Evolutionary conservation across 176 grass and related monocot genomes (phyloP).

Genomic region (Rhynchospora tenuis): DNA sequence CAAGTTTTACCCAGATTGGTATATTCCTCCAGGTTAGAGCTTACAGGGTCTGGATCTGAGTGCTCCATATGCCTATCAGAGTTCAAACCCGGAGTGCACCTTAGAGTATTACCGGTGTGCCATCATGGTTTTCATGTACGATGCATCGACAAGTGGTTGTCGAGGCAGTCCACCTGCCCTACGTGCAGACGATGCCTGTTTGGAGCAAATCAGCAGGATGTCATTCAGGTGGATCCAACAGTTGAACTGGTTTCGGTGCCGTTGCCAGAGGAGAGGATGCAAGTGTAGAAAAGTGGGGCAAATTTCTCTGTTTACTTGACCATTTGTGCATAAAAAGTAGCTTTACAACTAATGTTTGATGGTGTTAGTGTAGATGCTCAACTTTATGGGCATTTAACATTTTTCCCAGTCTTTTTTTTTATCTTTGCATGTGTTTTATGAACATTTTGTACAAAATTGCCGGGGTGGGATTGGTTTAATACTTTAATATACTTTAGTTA

Average conservation of each 20-base stretch:
- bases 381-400: background rate
- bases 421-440: background rate
- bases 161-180: slow-evolving; percentile 63
- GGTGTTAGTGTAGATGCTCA: background rate
- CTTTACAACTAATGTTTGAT: background rate
- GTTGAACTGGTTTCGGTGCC: background rate
- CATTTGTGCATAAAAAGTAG: slow-evolving; percentile 12
- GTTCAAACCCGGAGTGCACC: slow-evolving; percentile 59
- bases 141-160: slow-evolving; percentile 88
- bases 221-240: background rate
- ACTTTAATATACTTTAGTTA: background rate
- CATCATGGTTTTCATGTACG: slow-evolving; percentile 77
- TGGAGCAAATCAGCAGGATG: background rate
- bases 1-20: slow-evolving; percentile 22
- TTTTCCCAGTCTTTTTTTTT: background rate
- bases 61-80: slow-evolving; percentile 92
- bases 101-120: slow-evolving; percentile 69
- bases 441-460: slow-evolving; percentile 1
- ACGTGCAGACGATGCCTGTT: slow-evolving; percentile 74
- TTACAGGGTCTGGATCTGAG: slow-evolving; percentile 51
- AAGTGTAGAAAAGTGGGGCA: background rate
- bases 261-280: background rate
- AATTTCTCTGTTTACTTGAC: background rate
- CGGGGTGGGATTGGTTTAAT: background rate
- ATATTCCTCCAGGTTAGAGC: slow-evolving; percentile 35